Conservation (phyloP, 2,329 filamentous ascomycete species). For the Neophaeococcomyces mojaviensis region DNA sequence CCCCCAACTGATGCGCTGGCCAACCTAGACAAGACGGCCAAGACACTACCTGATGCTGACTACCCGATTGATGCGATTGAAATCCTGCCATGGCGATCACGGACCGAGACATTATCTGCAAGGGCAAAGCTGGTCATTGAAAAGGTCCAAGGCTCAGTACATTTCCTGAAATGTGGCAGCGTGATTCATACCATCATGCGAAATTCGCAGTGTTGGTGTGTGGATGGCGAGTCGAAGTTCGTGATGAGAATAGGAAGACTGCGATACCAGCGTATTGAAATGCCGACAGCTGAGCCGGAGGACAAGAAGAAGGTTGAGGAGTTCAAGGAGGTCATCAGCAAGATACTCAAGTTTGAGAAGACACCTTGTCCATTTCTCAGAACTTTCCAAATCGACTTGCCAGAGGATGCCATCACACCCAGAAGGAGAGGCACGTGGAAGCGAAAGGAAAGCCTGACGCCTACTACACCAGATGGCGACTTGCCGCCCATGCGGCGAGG, state of each 20-base stretch:
- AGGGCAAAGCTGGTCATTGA: constrained; percentile 78
- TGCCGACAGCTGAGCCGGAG: constrained; percentile 59
- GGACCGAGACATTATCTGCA: constrained; percentile 74
- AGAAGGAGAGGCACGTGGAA: constrained; percentile 63
- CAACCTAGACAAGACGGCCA: constrained; percentile 30
- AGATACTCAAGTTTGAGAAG: constrained; percentile 76
- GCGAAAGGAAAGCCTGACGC: constrained; percentile 48
- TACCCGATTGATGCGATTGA: constrained; percentile 49
- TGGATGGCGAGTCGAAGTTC: constrained; percentile 76
- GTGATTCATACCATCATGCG: constrained; percentile 80
- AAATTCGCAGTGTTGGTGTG: constrained; percentile 88
- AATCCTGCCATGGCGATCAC: constrained; percentile 64
- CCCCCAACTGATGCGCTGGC: constrained; percentile 28
- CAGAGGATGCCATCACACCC: constrained; percentile 59
- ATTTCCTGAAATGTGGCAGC: constrained; percentile 63
- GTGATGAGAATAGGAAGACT: constrained; percentile 78
- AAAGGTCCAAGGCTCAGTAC: constrained; percentile 74
- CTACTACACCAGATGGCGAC: constrained; percentile 15
- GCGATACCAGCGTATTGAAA: constrained; percentile 83
- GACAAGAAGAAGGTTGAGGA: constrained; percentile 58
- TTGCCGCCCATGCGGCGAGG: constrained; percentile 11
- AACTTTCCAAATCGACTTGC: constrained; percentile 65
- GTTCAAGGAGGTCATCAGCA: constrained; percentile 61
- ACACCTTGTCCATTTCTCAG: constrained; percentile 80
- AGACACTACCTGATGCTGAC: constrained; percentile 40